Evolutionary conservation across 1,284 basidiomycete species (phyloP).

Genomic region (Hypsizygus ulmarius): DNA sequence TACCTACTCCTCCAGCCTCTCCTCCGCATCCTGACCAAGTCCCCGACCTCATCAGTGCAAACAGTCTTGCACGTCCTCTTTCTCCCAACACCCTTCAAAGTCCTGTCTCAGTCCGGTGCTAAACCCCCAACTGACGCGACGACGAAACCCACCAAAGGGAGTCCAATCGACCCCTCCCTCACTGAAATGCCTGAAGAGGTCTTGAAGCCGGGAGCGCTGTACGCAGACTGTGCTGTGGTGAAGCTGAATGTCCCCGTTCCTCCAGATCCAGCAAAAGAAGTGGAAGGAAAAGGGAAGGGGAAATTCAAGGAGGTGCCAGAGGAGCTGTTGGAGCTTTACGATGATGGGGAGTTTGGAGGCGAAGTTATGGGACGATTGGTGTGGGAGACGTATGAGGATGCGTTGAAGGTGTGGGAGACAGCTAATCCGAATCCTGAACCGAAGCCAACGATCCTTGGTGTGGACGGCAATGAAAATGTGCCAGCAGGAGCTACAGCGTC

Average conservation of each 20-base stretch:
- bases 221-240: constrained; percentile 68
- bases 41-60: constrained; percentile 55
- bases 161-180: constrained; percentile 13
- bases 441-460: constrained; percentile 14
- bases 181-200: constrained; percentile 48
- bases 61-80: constrained; percentile 69
- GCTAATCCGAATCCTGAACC: constrained; percentile 26
- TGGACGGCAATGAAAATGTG: constrained; percentile 7
- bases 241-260: constrained; percentile 42
- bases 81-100: constrained; percentile 72
- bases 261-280: constrained; percentile 19
- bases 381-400: constrained; percentile 71
- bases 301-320: constrained; percentile 23
- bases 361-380: constrained; percentile 62
- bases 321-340: constrained; percentile 37
- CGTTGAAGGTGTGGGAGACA: constrained; percentile 61
- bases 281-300: constrained; percentile 24
- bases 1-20: constrained; percentile 62
- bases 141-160: constrained; percentile 4
- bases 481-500: neutral
- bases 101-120: constrained; percentile 32
- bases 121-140: constrained; percentile 15
- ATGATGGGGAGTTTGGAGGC: constrained; percentile 65
- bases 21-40: constrained; percentile 61
- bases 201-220: constrained; percentile 71